phyloP scores from a whole-genome alignment of 2,329 filamentous ascomycete species.

The Neobulgaria alba region DNA sequence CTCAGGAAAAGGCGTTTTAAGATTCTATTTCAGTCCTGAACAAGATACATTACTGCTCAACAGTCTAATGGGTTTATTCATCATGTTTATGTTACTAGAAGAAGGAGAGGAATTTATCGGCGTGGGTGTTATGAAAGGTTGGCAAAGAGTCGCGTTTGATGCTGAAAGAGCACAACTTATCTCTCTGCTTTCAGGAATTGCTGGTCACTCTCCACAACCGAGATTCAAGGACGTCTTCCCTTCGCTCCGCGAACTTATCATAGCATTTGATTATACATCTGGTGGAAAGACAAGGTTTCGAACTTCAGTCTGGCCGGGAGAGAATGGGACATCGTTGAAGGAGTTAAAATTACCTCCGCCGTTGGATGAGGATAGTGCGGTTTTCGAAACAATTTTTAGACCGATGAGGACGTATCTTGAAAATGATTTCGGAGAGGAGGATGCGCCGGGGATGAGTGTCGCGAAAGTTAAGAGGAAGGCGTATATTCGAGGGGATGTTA shows the following conservation, averaged over 20 bases:
- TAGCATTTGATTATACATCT: constrained; percentile 25
- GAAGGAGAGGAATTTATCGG: constrained; percentile 19
- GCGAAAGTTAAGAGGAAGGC: constrained; percentile 25
- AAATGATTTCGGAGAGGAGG: constrained; percentile 18
- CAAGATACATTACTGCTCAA: constrained; percentile 25
- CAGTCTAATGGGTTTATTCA: constrained; percentile 25
- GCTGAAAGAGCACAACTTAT: constrained; percentile 25
- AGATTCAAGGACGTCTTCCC: constrained; percentile 25
- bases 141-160: constrained; percentile 26
- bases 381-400: constrained; percentile 15
- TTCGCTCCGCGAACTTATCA: constrained; percentile 19
- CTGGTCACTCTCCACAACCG: constrained; percentile 19
- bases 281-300: constrained; percentile 24
- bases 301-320: constrained; percentile 25
- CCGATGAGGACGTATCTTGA: constrained; percentile 21
- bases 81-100: constrained; percentile 26
- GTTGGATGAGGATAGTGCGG: neutral
- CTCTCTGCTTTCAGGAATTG: constrained; percentile 21
- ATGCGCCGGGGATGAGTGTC: constrained; percentile 17
- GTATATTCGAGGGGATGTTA: constrained; percentile 23
- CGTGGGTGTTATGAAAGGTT: constrained; percentile 22
- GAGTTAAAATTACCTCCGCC: constrained; percentile 5
- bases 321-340: constrained; percentile 21
- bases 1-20: constrained; percentile 22
- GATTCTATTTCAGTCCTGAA: constrained; percentile 25